Evolutionary conservation across 768 basidiomycete genomes (phyloP).

Genomic region (Tricholoma terreum): DNA sequence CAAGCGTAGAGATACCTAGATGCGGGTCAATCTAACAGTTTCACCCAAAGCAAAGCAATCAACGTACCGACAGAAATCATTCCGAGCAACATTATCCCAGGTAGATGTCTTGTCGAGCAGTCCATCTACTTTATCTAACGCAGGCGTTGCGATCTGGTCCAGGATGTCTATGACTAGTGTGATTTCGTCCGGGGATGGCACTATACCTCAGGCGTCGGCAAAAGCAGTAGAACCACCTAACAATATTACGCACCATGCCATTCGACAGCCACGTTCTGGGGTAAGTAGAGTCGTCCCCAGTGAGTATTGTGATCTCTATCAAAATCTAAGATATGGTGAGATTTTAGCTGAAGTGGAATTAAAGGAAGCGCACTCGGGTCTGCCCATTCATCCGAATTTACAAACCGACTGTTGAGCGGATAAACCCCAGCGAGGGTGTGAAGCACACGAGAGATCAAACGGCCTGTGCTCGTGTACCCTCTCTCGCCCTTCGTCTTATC

Average conservation of each 20-base stretch:
- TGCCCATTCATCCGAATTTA: slow-evolving; percentile 80
- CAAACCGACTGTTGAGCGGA: slow-evolving; percentile 73
- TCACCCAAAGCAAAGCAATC: background rate
- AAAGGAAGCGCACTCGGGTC: slow-evolving; percentile 53
- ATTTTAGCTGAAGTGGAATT: slow-evolving; percentile 7
- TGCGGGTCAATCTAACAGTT: slow-evolving; percentile 1
- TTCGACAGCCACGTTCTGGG: slow-evolving; percentile 75
- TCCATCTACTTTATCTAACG: slow-evolving; percentile 61
- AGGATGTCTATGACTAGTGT: slow-evolving; percentile 78
- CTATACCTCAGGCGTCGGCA: slow-evolving; percentile 27
- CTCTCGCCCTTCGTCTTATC: slow-evolving; percentile 86
- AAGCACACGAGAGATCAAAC: slow-evolving; percentile 72
- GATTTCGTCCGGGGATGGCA: slow-evolving; percentile 69
- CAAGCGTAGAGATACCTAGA: slow-evolving; percentile 63
- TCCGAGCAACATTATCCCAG: slow-evolving; percentile 68
- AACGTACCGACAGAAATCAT: slow-evolving; percentile 79
- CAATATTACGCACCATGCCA: slow-evolving; percentile 70
- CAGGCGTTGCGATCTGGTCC: slow-evolving; percentile 61
- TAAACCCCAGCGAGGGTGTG: slow-evolving; percentile 75
- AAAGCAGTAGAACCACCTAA: background rate
- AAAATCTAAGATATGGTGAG: slow-evolving; percentile 44
- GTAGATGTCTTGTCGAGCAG: slow-evolving; percentile 52
- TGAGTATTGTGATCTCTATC: slow-evolving; percentile 56
- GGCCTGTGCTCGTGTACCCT: slow-evolving; percentile 78
- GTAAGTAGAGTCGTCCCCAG: slow-evolving; percentile 81